A percentile compares a stretch with the other conserved stretches of the same genome.
Evolutionary conservation across 495 filamentous ascomycete species (phyloP).

Genomic region (Talaromyces ruber): DNA sequence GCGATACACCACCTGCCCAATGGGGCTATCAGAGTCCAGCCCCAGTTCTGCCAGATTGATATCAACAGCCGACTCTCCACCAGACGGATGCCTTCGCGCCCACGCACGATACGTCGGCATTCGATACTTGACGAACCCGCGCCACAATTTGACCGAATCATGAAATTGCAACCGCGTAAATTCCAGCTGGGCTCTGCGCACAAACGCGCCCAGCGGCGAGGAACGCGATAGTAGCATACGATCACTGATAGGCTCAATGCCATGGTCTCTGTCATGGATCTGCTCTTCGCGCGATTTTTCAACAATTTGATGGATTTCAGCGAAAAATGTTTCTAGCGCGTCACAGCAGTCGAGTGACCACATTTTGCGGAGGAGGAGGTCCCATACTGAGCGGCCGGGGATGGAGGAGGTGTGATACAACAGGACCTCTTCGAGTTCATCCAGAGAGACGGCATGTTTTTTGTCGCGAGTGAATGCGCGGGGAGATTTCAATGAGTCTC

Average conservation of each 20-base stretch:
- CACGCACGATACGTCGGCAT: slow-evolving; percentile 64
- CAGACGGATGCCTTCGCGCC: slow-evolving; percentile 56
- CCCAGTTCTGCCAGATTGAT: slow-evolving; percentile 42
- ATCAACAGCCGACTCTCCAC: slow-evolving; percentile 60
- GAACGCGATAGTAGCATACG: slow-evolving; percentile 48
- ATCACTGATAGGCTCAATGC: slow-evolving; percentile 32
- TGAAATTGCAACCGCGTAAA: slow-evolving; percentile 74
- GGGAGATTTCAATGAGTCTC: slow-evolving; percentile 13
- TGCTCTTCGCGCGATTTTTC: slow-evolving; percentile 51
- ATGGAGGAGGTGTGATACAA: slow-evolving; percentile 52
- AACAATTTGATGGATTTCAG: slow-evolving; percentile 44
- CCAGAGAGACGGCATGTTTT: slow-evolving; percentile 49
- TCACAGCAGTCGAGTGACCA: slow-evolving; percentile 80
- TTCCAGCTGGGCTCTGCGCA: slow-evolving; percentile 68
- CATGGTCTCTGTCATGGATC: slow-evolving; percentile 41
- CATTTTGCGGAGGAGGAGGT: slow-evolving; percentile 71
- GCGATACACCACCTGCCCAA: slow-evolving; percentile 56
- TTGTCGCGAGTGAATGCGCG: slow-evolving; percentile 23
- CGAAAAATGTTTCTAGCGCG: slow-evolving; percentile 63
- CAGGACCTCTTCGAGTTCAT: slow-evolving; percentile 59
- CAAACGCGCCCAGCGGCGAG: slow-evolving; percentile 80
- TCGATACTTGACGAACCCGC: slow-evolving; percentile 66
- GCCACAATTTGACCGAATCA: slow-evolving; percentile 70
- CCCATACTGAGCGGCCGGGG: slow-evolving; percentile 76
- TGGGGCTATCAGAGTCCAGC: slow-evolving; percentile 28